phyloP scores from a whole-genome alignment of 2,329 filamentous ascomycete species.

The Drechslerella stenobrocha region DNA sequence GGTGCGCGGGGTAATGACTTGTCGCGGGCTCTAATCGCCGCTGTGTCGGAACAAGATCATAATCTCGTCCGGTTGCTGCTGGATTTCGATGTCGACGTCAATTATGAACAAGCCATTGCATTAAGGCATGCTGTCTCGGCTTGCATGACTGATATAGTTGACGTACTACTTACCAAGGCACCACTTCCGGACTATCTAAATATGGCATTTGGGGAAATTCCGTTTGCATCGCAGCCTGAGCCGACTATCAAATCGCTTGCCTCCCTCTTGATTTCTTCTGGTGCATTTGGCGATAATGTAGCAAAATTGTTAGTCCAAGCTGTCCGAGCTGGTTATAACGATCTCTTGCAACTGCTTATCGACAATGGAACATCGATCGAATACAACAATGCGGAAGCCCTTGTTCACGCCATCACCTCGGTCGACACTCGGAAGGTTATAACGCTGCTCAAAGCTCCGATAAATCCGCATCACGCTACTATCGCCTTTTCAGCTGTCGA shows the following conservation, averaged over 20 bases:
- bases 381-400: conserved; percentile 33
- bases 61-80: conserved; percentile 31
- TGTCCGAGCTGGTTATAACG: conserved; percentile 41
- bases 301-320: conserved; percentile 38
- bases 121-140: conserved; percentile 23
- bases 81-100: conserved; percentile 37
- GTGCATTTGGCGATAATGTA: conserved; percentile 29
- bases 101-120: conserved; percentile 31
- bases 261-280: conserved; percentile 18
- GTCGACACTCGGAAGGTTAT: conserved; percentile 38
- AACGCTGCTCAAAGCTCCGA: conserved; percentile 17
- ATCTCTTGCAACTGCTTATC: conserved; percentile 32
- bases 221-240: conserved; percentile 34
- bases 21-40: conserved; percentile 19
- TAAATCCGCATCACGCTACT: conserved; percentile 23
- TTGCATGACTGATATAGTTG: conserved; percentile 17
- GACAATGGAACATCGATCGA: conserved; percentile 36
- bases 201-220: conserved; percentile 40
- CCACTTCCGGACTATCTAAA: conserved; percentile 26
- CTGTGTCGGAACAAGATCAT: conserved; percentile 28
- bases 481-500: conserved; percentile 38
- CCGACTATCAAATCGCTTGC: conserved; percentile 22
- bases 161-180: conserved; percentile 17
- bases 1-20: conserved; percentile 30
- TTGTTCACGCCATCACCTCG: conserved; percentile 37